These are phyloP conservation scores for Ustilago trichophora DNA, from an alignment of 1,284 basidiomycete species.

Conservation along the genomic window DNA sequence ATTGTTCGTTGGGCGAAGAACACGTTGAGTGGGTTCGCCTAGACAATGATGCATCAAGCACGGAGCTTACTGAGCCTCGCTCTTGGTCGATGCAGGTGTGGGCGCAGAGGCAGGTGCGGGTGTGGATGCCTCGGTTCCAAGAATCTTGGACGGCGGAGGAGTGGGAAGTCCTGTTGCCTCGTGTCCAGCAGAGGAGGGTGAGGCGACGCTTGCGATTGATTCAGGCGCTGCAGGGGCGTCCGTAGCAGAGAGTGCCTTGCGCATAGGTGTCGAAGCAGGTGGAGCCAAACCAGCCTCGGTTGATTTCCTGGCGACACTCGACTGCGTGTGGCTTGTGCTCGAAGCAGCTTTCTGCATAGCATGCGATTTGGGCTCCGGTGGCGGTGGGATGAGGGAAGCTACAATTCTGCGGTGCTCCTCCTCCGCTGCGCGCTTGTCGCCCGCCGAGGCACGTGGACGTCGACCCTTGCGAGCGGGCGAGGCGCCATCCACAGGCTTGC, in stretches of 20 bases:
- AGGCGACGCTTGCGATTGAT: slow-evolving; percentile 16
- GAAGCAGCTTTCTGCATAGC: slow-evolving; percentile 40
- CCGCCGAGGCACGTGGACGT: slow-evolving; percentile 42
- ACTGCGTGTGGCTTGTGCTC: slow-evolving; percentile 16
- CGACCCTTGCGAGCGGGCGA: slow-evolving; percentile 29
- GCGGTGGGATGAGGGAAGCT: slow-evolving; percentile 39
- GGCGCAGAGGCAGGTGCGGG: neutral
- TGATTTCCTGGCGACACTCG: slow-evolving; percentile 13
- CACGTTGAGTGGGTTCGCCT: neutral
- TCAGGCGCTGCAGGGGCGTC: slow-evolving; percentile 12
- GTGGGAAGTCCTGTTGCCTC: slow-evolving; percentile 32
- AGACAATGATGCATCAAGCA: slow-evolving; percentile 5
- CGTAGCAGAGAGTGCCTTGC: slow-evolving; percentile 28
- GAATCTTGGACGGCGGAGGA: slow-evolving; percentile 46
- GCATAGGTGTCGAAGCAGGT: slow-evolving; percentile 31
- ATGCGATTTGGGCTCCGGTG: slow-evolving; percentile 30
- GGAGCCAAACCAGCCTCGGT: slow-evolving; percentile 13
- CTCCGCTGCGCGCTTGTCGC: slow-evolving; percentile 35
- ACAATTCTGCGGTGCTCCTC: slow-evolving; percentile 41
- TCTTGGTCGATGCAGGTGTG: slow-evolving; percentile 3
- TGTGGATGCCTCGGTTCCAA: slow-evolving; percentile 6
- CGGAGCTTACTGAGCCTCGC: neutral
- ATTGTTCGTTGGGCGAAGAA: slow-evolving; percentile 26
- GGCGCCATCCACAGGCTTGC: slow-evolving; percentile 31
- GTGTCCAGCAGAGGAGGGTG: slow-evolving; percentile 6